Conservation (phyloP, 805 yeast genomes). For the Kodamaea kaohsiungensis region DNA sequence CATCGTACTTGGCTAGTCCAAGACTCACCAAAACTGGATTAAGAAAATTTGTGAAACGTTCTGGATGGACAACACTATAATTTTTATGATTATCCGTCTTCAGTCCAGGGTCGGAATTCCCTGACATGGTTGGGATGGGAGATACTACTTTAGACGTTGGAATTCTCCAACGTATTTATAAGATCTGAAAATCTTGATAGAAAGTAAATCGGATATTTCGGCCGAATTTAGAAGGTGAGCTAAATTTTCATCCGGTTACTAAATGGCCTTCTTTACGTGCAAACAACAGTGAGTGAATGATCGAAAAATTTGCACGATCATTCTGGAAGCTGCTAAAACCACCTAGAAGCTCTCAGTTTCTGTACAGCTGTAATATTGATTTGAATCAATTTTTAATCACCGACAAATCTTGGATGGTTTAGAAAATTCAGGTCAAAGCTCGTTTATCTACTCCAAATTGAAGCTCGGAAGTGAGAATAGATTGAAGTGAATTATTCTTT, state of each 20-base stretch:
- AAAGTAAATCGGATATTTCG: neutral
- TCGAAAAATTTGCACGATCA: neutral
- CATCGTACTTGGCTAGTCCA: constrained; percentile 21
- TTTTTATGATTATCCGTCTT: constrained; percentile 46
- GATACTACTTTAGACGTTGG: neutral
- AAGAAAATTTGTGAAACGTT: constrained; percentile 45
- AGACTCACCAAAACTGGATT: constrained; percentile 40
- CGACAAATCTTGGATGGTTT: neutral
- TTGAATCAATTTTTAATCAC: neutral
- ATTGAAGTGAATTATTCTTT: no score
- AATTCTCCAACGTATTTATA: neutral
- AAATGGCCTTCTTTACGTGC: neutral
- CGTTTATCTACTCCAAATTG: neutral
- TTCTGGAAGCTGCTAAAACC: neutral
- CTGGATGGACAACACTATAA: constrained; percentile 56
- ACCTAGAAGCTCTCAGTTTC: neutral
- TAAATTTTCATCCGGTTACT: neutral
- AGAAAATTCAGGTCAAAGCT: neutral
- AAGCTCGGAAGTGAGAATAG: no score
- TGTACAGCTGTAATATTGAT: neutral
- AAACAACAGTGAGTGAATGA: neutral
- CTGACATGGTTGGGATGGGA: constrained; percentile 7
- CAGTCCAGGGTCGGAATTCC: constrained; percentile 36
- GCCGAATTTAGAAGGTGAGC: neutral
- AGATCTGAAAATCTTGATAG: neutral